Evolutionary conservation across 2,329 filamentous ascomycete genomes (phyloP), one percentile per base, ranked within the genome.

Genomic region (Pseudocercospora pini-densiflorae): DNA sequence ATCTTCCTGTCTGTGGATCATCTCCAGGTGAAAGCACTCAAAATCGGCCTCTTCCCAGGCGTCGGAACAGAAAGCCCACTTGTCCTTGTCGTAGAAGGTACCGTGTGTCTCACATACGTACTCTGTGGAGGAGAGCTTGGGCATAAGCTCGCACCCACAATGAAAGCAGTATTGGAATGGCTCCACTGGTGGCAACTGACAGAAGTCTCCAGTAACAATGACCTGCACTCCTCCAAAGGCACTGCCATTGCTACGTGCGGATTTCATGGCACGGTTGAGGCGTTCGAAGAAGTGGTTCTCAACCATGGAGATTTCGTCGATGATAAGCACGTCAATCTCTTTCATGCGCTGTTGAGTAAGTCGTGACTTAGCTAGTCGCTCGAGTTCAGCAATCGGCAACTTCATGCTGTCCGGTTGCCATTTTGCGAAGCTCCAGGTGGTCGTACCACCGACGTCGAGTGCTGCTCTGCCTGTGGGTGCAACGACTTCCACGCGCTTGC

Each of bases 251-350:
- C 40, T 55, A 19, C 60, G 63, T 1, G 77, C 77, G 24, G 68
- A 74, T 65, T 85, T 85, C 78, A 83, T 82, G 2, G 86, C 71
- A 3, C 71, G 74, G 64, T 86, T 84, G 12, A 87, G 75, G 8
- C 86, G 81, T 65, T 86, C 83, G 31, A 88, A 83, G 59, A 83
- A 79, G 5, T 81, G 73, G 61, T 84, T 86, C 59, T 88, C 86
- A 0, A 90, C 80, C 88, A 90, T 90, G 65, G 84, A 88, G 66
- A 90, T 86, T 74, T 90, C 88, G 70, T 90, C 88, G 16, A 90
- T 86, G 36, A 90, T 81, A 1, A 90, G 79, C 0, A 88, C 83
- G 59, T 89, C 80, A 0, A 83, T 87, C 12, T 62, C 21, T 5
- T 47, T 43, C 8, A 70, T 40, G 21, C 65, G 31, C 0, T 74